These are phyloP conservation scores for Peribolospora baueri DNA, from an alignment of 768 basidiomycete species.

Conservation along the genomic window DNA sequence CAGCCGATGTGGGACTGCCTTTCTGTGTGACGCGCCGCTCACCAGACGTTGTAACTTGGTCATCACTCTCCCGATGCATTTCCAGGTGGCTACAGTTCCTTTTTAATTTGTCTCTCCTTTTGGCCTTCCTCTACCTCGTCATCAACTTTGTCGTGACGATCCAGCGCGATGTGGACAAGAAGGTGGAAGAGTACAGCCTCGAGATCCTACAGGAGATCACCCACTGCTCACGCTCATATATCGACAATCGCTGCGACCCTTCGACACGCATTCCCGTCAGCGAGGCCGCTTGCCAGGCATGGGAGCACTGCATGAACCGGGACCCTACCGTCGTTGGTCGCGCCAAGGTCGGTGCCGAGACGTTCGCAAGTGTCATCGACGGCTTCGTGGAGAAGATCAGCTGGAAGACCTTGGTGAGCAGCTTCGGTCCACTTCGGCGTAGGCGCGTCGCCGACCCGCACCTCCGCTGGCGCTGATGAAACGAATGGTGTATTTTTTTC, in stretches of 20 bases:
- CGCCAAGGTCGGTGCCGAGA: constrained; percentile 72
- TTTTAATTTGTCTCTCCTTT: constrained; percentile 65
- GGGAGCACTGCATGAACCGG: constrained; percentile 82
- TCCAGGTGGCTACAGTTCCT: constrained; percentile 73
- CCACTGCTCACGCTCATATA: constrained; percentile 54
- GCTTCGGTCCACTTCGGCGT: background rate
- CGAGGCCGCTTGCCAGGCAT: constrained; percentile 57
- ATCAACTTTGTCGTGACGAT: constrained; percentile 73
- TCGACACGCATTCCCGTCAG: constrained; percentile 58
- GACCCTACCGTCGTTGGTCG: constrained; percentile 75
- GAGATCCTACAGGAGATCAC: constrained; percentile 84
- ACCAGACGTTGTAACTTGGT: background rate
- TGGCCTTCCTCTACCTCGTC: constrained; percentile 60
- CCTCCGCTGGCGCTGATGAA: too few relatives aligned
- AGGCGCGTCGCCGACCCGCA: too few relatives aligned
- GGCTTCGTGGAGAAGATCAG: constrained; percentile 91
- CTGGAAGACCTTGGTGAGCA: constrained; percentile 76
- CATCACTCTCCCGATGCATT: background rate
- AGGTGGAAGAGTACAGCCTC: constrained; percentile 66
- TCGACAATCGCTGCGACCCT: constrained; percentile 53
- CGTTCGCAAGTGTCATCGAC: constrained; percentile 87
- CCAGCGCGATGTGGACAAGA: constrained; percentile 65
- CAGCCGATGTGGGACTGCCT: background rate
- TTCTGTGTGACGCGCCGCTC: constrained; percentile 2
- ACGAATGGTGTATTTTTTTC: too few relatives aligned